Base-by-base conservation (phyloP, 192 early-diverging fungal species). In the Entomortierella lignicola region DNA sequence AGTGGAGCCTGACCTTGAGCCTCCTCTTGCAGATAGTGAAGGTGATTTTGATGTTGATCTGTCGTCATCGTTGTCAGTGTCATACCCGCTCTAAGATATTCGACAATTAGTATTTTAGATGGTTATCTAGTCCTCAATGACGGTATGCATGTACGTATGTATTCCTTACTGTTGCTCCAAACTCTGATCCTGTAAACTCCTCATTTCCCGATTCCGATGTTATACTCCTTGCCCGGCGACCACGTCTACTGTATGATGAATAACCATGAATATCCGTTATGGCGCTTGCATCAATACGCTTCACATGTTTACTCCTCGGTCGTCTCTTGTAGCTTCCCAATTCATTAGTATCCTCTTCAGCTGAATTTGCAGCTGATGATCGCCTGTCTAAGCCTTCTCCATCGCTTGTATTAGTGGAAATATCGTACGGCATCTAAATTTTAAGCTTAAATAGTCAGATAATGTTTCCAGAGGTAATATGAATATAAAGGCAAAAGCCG, bases 181-280 rank as follows among this genome's bases (percentile, higher is more conserved):
- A 79, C 25, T 79, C 75, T 17, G 75, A 79, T 23, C 75, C 75
- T 15, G 75, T 79, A 41, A 79, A 79, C 10, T 79, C 75, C 10
- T 79, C 75, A 41, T 69, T 69, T 11, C 75, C 75, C 18, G 75
- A 79, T 48, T 79, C 75, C 2, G 72, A 77, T 29, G 81, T 71
- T 12, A 64, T 50, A 42, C 69, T 81, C 29, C 77, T 39, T 27
- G 72, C 64, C 27, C 84, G 56, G 60, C 67, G 57, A 34, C 62
- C 32, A 55, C 60, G 55, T 57, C 77, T 25, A 51, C 66, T 30
- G 57, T 74, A 56, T 27, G 71, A 48, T 54, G 64, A 23, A 54
- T 63, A 57, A 20, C 69, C 60, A 42, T 47, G 37, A 47, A 56
- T 55, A 58, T 70, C 63, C 15, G 8, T 31, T 17, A 34, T 57